Evolutionary conservation across 176 grass and related monocot genomes (phyloP).

Genomic region (Rhynchospora breviuscula): DNA sequence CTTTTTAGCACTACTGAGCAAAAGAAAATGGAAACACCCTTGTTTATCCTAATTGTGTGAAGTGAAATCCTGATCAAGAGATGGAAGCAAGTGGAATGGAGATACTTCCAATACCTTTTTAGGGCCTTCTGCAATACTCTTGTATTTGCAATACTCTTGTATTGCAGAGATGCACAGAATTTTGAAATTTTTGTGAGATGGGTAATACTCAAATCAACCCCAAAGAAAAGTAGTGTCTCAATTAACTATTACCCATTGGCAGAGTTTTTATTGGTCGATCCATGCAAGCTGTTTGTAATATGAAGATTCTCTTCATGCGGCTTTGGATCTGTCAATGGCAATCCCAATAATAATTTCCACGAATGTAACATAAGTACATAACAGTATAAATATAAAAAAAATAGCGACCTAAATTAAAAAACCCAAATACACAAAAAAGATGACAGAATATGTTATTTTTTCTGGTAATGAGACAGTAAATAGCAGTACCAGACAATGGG

Average conservation of each 20-base stretch:
- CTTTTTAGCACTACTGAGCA: not conserved
- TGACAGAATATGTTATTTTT: not conserved
- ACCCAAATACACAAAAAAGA: not conserved
- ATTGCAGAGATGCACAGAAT: not conserved
- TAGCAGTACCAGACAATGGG: not conserved
- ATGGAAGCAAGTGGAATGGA: not conserved
- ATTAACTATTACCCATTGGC: slow-evolving; percentile 16
- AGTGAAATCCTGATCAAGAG: not conserved
- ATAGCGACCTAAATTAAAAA: not conserved
- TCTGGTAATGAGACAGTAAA: not conserved
- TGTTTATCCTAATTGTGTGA: not conserved
- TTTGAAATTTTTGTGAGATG: not conserved
- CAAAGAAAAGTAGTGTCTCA: not conserved
- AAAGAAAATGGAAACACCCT: not conserved
- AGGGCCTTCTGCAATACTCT: not conserved
- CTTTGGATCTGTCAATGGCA: slow-evolving; percentile 4
- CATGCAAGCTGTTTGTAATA: slow-evolving; percentile 19
- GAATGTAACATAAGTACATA: slow-evolving; percentile 9
- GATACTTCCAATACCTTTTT: not conserved
- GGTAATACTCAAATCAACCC: not conserved
- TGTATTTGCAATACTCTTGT: not conserved
- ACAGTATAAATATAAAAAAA: not conserved
- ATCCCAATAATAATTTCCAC: not conserved
- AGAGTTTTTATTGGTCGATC: slow-evolving; percentile 24
- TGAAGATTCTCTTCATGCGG: slow-evolving; percentile 1